These are phyloP conservation scores for Biscogniauxia sp. DNA, from an alignment of 2,329 filamentous ascomycete genomes.

Conservation along the genomic window DNA sequence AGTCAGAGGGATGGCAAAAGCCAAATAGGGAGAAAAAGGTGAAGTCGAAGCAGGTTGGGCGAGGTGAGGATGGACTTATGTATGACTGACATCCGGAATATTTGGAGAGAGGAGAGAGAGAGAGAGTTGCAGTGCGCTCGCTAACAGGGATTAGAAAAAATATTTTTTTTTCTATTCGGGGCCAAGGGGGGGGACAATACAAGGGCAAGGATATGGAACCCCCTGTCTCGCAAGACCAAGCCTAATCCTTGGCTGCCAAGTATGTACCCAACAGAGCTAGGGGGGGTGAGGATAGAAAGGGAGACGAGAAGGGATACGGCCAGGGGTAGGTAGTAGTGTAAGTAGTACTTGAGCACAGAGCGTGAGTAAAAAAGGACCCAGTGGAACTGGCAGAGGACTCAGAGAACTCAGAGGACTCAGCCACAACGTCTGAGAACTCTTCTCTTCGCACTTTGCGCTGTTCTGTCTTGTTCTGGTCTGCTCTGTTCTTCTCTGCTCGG, in stretches of 20 bases:
- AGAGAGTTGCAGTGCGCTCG: background rate
- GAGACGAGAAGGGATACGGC: slow-evolving; percentile 19
- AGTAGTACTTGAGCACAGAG: background rate
- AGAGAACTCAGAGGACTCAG: slow-evolving; percentile 18
- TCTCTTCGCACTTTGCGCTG: slow-evolving; percentile 28
- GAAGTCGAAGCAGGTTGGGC: slow-evolving; percentile 21
- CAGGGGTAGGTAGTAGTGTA: background rate
- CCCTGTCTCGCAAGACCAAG: background rate
- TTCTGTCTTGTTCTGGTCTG: slow-evolving; percentile 6
- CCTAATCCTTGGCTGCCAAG: slow-evolving; percentile 14
- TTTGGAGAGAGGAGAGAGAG: background rate
- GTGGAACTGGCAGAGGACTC: no score
- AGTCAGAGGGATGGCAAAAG: slow-evolving; percentile 30
- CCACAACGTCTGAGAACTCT: slow-evolving; percentile 30
- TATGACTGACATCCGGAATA: background rate
- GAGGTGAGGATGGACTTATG: slow-evolving; percentile 17
- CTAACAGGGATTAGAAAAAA: background rate
- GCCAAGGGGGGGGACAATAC: slow-evolving; percentile 1
- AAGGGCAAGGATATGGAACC: background rate
- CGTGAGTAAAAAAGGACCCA: background rate
- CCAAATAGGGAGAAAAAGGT: slow-evolving; percentile 28
- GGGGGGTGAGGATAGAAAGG: background rate
- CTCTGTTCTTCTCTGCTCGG: slow-evolving; percentile 3
- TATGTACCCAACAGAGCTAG: background rate
- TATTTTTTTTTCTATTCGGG: background rate